Evolutionary conservation across 2,329 filamentous ascomycete species (phyloP).

Genomic region (Cercospora sp.): DNA sequence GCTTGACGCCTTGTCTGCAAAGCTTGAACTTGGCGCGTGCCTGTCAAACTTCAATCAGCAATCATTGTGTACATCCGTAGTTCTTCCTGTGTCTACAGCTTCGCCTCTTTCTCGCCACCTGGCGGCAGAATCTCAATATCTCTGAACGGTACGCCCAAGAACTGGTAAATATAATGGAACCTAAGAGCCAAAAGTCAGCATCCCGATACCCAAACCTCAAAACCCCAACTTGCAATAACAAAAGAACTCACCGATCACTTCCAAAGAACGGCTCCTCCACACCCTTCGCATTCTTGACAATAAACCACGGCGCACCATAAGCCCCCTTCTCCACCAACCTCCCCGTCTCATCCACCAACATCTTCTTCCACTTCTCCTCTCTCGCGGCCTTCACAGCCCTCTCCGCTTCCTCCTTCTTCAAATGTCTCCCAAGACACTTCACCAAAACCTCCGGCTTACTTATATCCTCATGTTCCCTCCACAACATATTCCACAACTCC

Average conservation of each 20-base stretch:
- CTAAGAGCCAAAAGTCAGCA: conserved; percentile 1
- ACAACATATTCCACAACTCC: conserved; percentile 62
- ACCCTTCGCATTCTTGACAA: conserved; percentile 62
- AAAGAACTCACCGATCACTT: conserved; percentile 55
- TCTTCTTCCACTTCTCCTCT: conserved; percentile 32
- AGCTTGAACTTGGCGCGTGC: not conserved
- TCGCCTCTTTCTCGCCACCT: conserved; percentile 7
- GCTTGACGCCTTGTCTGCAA: not conserved
- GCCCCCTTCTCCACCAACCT: conserved; percentile 58
- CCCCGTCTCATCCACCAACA: conserved; percentile 28
- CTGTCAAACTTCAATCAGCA: not conserved
- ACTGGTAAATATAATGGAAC: conserved; percentile 69
- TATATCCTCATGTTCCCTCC: conserved; percentile 61
- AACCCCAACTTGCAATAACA: too few relatives aligned
- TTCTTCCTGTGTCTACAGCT: conserved; percentile 5
- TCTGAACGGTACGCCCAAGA: conserved; percentile 50
- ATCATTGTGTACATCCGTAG: not conserved
- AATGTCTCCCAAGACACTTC: conserved; percentile 48
- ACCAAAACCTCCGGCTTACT: conserved; percentile 58
- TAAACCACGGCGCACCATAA: conserved; percentile 76
- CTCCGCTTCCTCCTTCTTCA: conserved; percentile 41
- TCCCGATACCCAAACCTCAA: not conserved
- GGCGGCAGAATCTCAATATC: conserved; percentile 26
- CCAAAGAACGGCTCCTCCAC: conserved; percentile 71
- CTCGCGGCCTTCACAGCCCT: conserved; percentile 37